phyloP scores from a whole-genome alignment of 352 stramenopile species.

The Phytophthora kernoviae region DNA sequence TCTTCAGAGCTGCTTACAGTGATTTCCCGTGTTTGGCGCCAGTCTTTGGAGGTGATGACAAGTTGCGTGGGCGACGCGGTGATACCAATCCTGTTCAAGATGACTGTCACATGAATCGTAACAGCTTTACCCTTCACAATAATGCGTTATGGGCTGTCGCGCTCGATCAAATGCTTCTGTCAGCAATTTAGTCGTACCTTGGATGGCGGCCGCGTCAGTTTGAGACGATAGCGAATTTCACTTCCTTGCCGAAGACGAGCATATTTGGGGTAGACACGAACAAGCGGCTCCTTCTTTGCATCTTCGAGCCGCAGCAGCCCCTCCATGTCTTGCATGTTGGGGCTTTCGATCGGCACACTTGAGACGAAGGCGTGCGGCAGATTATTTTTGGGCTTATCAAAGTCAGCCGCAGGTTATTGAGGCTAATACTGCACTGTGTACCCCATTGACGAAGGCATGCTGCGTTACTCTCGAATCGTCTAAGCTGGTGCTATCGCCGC shows the following conservation, averaged over 20 bases:
- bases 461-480: neutral
- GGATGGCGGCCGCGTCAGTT: constrained; percentile 51
- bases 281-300: constrained; percentile 45
- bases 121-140: constrained; percentile 48
- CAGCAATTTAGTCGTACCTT: constrained; percentile 26
- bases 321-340: constrained; percentile 11
- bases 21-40: constrained; percentile 53
- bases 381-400: constrained; percentile 22
- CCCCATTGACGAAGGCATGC: too few relatives aligned
- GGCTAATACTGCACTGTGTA: neutral
- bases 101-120: constrained; percentile 64
- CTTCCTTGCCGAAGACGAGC: constrained; percentile 66
- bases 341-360: neutral
- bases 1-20: constrained; percentile 44
- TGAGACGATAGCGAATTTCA: constrained; percentile 67
- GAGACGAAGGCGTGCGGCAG: neutral
- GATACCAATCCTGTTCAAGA: constrained; percentile 71
- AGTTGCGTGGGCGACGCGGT: constrained; percentile 49
- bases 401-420: neutral
- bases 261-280: constrained; percentile 63
- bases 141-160: neutral
- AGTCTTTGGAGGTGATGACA: constrained; percentile 59
- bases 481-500: constrained; percentile 36
- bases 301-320: constrained; percentile 22
- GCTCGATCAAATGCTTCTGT: neutral